A percentile compares a stretch with the other conserved stretches of the same genome.
These are phyloP conservation scores for Acidiella bohemica DNA, from an alignment of 495 filamentous ascomycete species.

Conservation along the genomic window DNA sequence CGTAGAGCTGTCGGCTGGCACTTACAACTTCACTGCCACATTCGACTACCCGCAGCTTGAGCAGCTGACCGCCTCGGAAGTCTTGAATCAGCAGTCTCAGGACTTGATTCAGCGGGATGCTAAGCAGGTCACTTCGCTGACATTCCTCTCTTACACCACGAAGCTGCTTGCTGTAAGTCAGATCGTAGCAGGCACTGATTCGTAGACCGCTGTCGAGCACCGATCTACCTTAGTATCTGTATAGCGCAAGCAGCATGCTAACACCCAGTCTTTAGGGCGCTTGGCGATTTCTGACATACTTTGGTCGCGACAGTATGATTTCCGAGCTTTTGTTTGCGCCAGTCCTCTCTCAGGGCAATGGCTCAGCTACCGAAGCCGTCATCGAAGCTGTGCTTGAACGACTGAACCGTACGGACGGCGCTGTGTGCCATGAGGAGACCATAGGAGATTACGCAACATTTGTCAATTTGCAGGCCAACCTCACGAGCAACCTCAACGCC, in stretches of 20 bases:
- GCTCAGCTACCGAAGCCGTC: constrained; percentile 46
- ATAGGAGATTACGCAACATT: constrained; percentile 55
- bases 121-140: constrained; percentile 38
- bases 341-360: constrained; percentile 43
- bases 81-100: constrained; percentile 36
- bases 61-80: constrained; percentile 35
- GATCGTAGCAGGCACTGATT: too few relatives aligned
- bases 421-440: constrained; percentile 50
- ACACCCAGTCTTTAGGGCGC: too few relatives aligned
- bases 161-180: constrained; percentile 50
- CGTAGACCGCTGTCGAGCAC: too few relatives aligned
- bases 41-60: constrained; percentile 49
- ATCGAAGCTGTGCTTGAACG: constrained; percentile 47
- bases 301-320: constrained; percentile 53
- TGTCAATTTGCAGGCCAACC: constrained; percentile 40
- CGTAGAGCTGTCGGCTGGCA: constrained; percentile 36
- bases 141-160: constrained; percentile 48
- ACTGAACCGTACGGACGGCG: constrained; percentile 44
- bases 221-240: too few relatives aligned
- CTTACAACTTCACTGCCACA: constrained; percentile 44
- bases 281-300: constrained; percentile 57
- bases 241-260: too few relatives aligned
- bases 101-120: constrained; percentile 34
- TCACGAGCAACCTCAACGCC: constrained; percentile 38
- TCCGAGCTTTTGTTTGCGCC: constrained; percentile 42